Base-by-base conservation (phyloP, 768 basidiomycete genomes). In the Trametopsis cervina region DNA sequence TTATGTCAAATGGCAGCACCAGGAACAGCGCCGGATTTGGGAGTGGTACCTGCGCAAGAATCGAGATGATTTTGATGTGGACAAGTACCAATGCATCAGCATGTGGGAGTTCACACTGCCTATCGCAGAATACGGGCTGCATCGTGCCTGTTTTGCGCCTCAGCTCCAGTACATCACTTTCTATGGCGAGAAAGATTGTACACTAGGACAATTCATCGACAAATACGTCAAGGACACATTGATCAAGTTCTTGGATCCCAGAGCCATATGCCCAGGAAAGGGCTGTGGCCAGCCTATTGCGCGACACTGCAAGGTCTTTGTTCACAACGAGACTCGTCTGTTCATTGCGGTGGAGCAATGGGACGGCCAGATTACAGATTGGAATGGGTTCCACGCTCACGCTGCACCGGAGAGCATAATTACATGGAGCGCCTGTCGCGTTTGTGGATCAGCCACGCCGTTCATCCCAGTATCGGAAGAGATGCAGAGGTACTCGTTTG, bases 1-100 rank as follows among this genome's bases (percentile, higher is more conserved):
- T 40, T 70, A 80, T 29, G 67, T 88, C 33, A 82, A 85, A 61
- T 84, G 82, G 73, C 83, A 84, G 54, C 88, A 93, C 47, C 84
- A 85, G 55, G 91, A 95, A 56, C 86, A 90, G 54, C 77, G 86
- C 29, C 82, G 89, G 37, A 79, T 95, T 23, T 97, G 94, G 93
- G 89, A 92, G 58, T 96, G 92, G 93, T 95, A 95, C 60, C 69
- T 89, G 10, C 79, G 88, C 42, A 88, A 90, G 66, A 91, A 93
- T 60, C 61, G 69, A 11, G 89, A 92, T 58, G 86, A 89, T 59
- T 85, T 98, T 57, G 78, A 88, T 29, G 88, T 94, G 36, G 90
- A 92, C 62, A 89, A 92, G 62, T 96, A 94, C 58, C 96, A 98
- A 60, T 81, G 83, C 58, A 85, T 98, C 62, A 81, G 76, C 56